Evolutionary conservation across 2,329 filamentous ascomycete genomes (phyloP).

Genomic region (Fonsecaea multimorphosa): DNA sequence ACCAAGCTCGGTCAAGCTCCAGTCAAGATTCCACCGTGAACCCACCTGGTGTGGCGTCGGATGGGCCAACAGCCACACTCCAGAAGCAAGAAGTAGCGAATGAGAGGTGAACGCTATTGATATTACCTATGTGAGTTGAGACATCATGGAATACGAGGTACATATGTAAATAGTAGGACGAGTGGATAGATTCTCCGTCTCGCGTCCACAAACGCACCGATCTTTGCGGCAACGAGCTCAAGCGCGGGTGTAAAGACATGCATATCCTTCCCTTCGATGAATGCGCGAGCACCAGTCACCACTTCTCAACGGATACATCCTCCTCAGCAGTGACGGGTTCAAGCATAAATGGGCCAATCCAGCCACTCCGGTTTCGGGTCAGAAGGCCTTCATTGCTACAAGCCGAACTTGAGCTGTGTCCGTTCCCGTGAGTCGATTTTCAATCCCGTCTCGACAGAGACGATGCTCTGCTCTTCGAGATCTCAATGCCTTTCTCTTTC

Average conservation of each 20-base stretch:
- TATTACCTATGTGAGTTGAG: slow-evolving; percentile 18
- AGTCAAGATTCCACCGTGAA: neutral
- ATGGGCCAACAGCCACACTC: neutral
- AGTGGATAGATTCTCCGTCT: slow-evolving; percentile 22
- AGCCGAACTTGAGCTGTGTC: slow-evolving; percentile 30
- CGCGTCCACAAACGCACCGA: neutral
- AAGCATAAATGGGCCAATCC: slow-evolving; percentile 30
- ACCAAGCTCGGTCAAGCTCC: no score
- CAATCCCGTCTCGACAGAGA: slow-evolving; percentile 2
- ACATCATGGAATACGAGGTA: slow-evolving; percentile 9
- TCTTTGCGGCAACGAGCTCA: slow-evolving; percentile 32
- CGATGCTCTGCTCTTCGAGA: neutral
- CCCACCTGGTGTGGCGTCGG: neutral
- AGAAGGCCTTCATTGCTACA: slow-evolving; percentile 34
- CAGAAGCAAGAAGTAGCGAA: neutral
- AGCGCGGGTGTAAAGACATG: slow-evolving; percentile 25
- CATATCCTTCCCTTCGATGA: slow-evolving; percentile 2
- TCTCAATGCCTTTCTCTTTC: slow-evolving; percentile 1
- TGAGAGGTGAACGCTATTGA: neutral
- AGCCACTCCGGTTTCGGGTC: slow-evolving; percentile 11
- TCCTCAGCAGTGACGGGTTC: slow-evolving; percentile 33
- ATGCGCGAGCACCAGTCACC: slow-evolving; percentile 33
- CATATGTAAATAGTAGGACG: slow-evolving; percentile 13
- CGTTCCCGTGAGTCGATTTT: slow-evolving; percentile 29
- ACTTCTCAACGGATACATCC: slow-evolving; percentile 18